Conservation (phyloP, 2,329 filamentous ascomycete species). For the Colletotrichum aenigma region DNA sequence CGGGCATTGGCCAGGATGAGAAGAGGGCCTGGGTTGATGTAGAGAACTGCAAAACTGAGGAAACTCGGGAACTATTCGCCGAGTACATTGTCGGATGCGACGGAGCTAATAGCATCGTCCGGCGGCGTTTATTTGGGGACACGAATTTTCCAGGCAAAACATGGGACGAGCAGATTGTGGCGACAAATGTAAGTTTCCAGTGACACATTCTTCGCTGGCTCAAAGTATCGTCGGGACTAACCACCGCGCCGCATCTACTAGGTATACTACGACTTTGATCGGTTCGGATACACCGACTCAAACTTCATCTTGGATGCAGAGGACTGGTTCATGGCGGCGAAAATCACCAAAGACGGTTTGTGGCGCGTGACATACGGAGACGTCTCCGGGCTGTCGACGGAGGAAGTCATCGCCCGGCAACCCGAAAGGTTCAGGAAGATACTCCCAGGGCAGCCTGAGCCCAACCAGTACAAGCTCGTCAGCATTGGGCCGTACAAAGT, state of each 20-base stretch:
- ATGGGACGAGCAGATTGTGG: conserved; percentile 63
- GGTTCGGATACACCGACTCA: conserved; percentile 55
- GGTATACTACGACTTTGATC: conserved; percentile 61
- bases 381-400: conserved; percentile 50
- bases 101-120: conserved; percentile 52
- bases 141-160: conserved; percentile 60
- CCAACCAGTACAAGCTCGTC: conserved; percentile 58
- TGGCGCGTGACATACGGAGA: conserved; percentile 70
- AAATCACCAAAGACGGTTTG: conserved; percentile 60
- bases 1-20: conserved; percentile 49
- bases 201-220: not conserved
- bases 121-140: conserved; percentile 54
- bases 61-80: conserved; percentile 38
- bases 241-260: not conserved
- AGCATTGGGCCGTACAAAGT: conserved; percentile 64
- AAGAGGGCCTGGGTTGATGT: conserved; percentile 47
- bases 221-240: not conserved
- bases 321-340: conserved; percentile 64
- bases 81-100: conserved; percentile 63
- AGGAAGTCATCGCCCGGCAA: conserved; percentile 57
- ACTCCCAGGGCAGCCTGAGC: conserved; percentile 63
- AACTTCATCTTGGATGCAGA: conserved; percentile 67
- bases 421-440: conserved; percentile 60
- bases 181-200: conserved; percentile 54
- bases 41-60: conserved; percentile 33